Evolutionary conservation across 2,329 filamentous ascomycete species (phyloP).

Genomic region (Cladosporium oxysporum): DNA sequence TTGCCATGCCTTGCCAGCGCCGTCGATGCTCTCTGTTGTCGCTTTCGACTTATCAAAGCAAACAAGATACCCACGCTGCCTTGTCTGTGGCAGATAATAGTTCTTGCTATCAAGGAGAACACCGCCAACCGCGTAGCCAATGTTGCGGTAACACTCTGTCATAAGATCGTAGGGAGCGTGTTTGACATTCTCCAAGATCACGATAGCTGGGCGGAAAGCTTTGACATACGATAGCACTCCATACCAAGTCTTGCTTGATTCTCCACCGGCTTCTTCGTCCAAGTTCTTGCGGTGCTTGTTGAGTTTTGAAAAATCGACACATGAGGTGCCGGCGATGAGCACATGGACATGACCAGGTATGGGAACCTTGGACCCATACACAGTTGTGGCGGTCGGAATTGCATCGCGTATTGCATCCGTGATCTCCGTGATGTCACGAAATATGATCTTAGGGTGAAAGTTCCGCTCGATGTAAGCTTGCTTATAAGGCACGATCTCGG

Average conservation of each 20-base stretch:
- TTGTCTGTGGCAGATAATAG: slow-evolving; percentile 68
- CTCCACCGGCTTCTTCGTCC: slow-evolving; percentile 52
- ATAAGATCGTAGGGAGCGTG: slow-evolving; percentile 60
- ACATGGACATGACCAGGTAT: slow-evolving; percentile 64
- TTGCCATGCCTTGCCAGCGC: slow-evolving; percentile 43
- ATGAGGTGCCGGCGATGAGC: slow-evolving; percentile 72
- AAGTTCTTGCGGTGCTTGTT: slow-evolving; percentile 60
- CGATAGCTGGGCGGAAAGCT: slow-evolving; percentile 59
- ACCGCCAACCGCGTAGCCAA: slow-evolving; percentile 58
- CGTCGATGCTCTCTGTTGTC: not conserved
- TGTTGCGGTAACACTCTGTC: slow-evolving; percentile 44
- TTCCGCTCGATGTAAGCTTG: slow-evolving; percentile 52
- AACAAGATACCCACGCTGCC: slow-evolving; percentile 49
- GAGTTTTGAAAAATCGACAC: slow-evolving; percentile 70
- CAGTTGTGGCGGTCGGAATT: slow-evolving; percentile 53
- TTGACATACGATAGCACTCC: slow-evolving; percentile 61
- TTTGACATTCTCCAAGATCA: slow-evolving; percentile 72
- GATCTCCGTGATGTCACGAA: slow-evolving; percentile 49
- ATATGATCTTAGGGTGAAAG: slow-evolving; percentile 45
- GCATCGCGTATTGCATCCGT: slow-evolving; percentile 27
- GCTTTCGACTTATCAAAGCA: slow-evolving; percentile 40
- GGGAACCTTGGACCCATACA: slow-evolving; percentile 60
- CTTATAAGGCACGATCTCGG: slow-evolving; percentile 49
- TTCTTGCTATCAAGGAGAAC: slow-evolving; percentile 66
- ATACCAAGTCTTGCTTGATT: slow-evolving; percentile 66